These are phyloP conservation scores for Geotrichum siamense DNA, from an alignment of 1,139 yeast genomes.

Conservation along the genomic window DNA sequence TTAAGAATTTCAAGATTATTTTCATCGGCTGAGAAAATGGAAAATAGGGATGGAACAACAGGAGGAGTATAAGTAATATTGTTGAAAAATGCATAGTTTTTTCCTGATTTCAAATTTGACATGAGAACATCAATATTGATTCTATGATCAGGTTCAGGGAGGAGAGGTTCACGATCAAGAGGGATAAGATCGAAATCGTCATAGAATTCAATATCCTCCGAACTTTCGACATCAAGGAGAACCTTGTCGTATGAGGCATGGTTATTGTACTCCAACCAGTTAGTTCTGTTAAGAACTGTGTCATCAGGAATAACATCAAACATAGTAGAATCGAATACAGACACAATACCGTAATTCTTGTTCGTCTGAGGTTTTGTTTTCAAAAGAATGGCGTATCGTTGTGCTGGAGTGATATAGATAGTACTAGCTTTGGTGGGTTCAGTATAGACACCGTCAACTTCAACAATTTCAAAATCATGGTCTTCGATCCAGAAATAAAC, in stretches of 20 bases:
- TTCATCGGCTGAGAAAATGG: constrained; percentile 56
- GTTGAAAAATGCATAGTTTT: constrained; percentile 87
- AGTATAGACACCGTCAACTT: constrained; percentile 73
- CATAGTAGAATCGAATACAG: constrained; percentile 69
- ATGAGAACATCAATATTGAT: constrained; percentile 62
- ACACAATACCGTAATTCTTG: constrained; percentile 69
- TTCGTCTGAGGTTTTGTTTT: constrained; percentile 56
- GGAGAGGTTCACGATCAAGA: constrained; percentile 42
- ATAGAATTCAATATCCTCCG: constrained; percentile 33
- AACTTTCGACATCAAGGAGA: constrained; percentile 28
- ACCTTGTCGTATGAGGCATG: constrained; percentile 43
- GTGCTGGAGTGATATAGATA: constrained; percentile 67
- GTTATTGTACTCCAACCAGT: constrained; percentile 55
- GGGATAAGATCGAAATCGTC: constrained; percentile 65
- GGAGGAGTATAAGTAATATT: constrained; percentile 70
- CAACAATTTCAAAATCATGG: constrained; percentile 74
- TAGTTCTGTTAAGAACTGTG: constrained; percentile 61
- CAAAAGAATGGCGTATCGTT: constrained; percentile 66
- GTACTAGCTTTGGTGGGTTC: constrained; percentile 54
- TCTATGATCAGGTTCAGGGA: constrained; percentile 59
- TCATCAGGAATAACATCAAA: constrained; percentile 63
- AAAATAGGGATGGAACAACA: constrained; percentile 70
- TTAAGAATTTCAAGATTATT: constrained; percentile 38
- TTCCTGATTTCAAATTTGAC: constrained; percentile 76
- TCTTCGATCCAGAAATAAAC: constrained; percentile 82